phyloP scores from a whole-genome alignment of 2,329 filamentous ascomycete species.

The Dactylella cylindrospora region DNA sequence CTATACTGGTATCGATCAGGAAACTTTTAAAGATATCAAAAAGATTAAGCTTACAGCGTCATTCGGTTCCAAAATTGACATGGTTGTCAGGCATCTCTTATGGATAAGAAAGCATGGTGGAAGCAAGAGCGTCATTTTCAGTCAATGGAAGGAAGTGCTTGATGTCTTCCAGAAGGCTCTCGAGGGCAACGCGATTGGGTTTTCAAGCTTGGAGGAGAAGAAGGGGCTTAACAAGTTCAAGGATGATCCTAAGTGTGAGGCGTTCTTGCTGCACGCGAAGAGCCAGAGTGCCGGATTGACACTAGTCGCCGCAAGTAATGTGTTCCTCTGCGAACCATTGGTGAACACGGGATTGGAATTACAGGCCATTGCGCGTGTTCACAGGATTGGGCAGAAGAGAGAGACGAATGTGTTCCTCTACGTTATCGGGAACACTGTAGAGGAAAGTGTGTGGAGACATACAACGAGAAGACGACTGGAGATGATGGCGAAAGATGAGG shows the following conservation, averaged over 20 bases:
- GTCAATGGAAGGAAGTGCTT: conserved; percentile 82
- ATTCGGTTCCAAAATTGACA: conserved; percentile 90
- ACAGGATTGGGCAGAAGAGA: conserved; percentile 86
- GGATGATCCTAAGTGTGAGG: conserved; percentile 61
- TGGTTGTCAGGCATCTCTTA: conserved; percentile 72
- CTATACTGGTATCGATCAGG: conserved; percentile 69
- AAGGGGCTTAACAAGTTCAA: conserved; percentile 76
- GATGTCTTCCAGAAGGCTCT: conserved; percentile 72
- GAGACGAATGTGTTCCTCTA: conserved; percentile 96
- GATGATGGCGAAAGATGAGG: conserved; percentile 12
- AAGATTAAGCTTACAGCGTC: conserved; percentile 72
- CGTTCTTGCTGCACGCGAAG: conserved; percentile 81
- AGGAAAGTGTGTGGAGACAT: conserved; percentile 87
- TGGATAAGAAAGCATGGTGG: conserved; percentile 84
- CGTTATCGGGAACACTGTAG: conserved; percentile 83
- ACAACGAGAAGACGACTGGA: conserved; percentile 59
- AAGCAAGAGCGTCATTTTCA: conserved; percentile 95
- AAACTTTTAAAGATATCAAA: conserved; percentile 66
- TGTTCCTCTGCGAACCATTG: conserved; percentile 90
- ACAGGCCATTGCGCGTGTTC: conserved; percentile 90
- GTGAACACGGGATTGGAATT: conserved; percentile 92
- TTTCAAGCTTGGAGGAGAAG: conserved; percentile 67
- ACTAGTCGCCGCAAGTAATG: conserved; percentile 86
- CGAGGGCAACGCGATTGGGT: conserved; percentile 69
- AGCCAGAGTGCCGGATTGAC: conserved; percentile 79